A percentile compares a stretch with the other conserved stretches of the same genome.
phyloP scores from a whole-genome alignment of 2,329 filamentous ascomycete genomes.

The Monosporascus sp. region DNA sequence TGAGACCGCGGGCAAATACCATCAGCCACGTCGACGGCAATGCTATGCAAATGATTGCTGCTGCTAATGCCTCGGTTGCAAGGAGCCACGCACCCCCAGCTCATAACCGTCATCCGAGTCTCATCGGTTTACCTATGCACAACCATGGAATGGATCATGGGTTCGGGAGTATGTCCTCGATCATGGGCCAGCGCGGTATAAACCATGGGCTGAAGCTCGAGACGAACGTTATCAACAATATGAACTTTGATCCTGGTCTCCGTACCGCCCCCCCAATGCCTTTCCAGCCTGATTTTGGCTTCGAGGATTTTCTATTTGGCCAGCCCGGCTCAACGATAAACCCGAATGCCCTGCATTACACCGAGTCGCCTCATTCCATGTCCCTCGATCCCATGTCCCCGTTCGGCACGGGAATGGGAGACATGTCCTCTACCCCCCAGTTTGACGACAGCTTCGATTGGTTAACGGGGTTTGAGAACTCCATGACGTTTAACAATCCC shows the following conservation, averaged over 20 bases:
- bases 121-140: constrained; percentile 61
- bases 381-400: constrained; percentile 57
- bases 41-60: constrained; percentile 66
- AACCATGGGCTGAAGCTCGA: constrained; percentile 75
- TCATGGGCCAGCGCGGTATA: constrained; percentile 61
- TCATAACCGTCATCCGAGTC: constrained; percentile 70
- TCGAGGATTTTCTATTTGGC: constrained; percentile 66
- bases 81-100: constrained; percentile 41
- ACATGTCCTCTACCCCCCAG: constrained; percentile 52
- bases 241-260: constrained; percentile 63
- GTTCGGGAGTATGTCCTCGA: constrained; percentile 67
- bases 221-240: constrained; percentile 61
- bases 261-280: constrained; percentile 69
- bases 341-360: constrained; percentile 75
- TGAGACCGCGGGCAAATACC: constrained; percentile 89
- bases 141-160: constrained; percentile 47
- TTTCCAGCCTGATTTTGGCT: constrained; percentile 61
- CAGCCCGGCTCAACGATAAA: constrained; percentile 61
- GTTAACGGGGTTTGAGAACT: constrained; percentile 73
- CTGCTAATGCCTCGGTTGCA: constrained; percentile 50
- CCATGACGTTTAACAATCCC: constrained; percentile 62
- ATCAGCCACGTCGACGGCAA: constrained; percentile 86
- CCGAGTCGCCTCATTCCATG: constrained; percentile 66
- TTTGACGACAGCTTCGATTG: constrained; percentile 80
- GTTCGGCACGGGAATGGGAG: constrained; percentile 52